Conservation (phyloP, 164 flowering plant genomes). For the Stephania japonica region DNA sequence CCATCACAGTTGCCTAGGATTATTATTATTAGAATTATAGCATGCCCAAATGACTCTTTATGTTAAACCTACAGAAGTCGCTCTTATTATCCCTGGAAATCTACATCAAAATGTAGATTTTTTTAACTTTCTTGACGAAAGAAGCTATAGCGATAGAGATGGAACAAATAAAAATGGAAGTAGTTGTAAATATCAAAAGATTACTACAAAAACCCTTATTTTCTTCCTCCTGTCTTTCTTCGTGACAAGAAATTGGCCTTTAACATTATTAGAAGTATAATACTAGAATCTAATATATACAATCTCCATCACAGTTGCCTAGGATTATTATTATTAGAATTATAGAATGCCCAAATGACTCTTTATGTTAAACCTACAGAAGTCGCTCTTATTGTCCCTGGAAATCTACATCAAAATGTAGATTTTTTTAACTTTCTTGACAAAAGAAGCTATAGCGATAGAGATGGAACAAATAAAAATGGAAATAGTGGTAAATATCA, state of each 20-base stretch:
- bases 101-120: not conserved
- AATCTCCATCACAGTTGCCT: too few relatives aligned
- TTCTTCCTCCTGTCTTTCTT: too few relatives aligned
- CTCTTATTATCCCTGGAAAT: not conserved
- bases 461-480: not conserved
- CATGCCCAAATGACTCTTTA: not conserved
- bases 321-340: too few relatives aligned
- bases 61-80: not conserved
- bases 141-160: not conserved
- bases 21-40: too few relatives aligned
- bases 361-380: not conserved
- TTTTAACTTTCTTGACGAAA: not conserved
- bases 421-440: not conserved
- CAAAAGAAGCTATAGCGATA: not conserved
- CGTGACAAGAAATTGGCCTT: too few relatives aligned
- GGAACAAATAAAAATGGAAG: not conserved
- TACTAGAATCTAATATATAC: too few relatives aligned
- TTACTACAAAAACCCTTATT: too few relatives aligned
- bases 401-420: not conserved
- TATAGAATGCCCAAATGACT: not conserved
- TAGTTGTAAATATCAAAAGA: not conserved
- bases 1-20: too few relatives aligned
- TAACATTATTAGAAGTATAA: too few relatives aligned
- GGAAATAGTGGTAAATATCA: not conserved
- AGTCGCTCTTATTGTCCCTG: not conserved